Evolutionary conservation across 352 stramenopile species (phyloP).

Genomic region (Phytophthora colocasiae): DNA sequence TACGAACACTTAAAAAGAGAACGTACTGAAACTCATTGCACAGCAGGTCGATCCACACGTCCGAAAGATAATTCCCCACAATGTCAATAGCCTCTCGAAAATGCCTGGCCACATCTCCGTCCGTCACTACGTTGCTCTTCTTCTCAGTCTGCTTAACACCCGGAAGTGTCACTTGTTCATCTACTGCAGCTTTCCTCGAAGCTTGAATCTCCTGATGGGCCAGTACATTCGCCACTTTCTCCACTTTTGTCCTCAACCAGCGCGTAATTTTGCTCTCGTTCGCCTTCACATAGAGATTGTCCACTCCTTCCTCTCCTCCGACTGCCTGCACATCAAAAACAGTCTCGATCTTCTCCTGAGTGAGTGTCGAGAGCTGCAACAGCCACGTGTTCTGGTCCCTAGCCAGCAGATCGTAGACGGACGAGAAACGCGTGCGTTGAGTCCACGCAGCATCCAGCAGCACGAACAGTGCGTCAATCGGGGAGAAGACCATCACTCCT

Average conservation of each 20-base stretch:
- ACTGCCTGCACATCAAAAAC: slow-evolving; percentile 68
- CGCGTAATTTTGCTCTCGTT: slow-evolving; percentile 59
- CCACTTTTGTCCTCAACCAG: slow-evolving; percentile 67
- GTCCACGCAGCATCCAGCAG: slow-evolving; percentile 59
- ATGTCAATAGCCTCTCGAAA: slow-evolving; percentile 63
- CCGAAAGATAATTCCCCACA: slow-evolving; percentile 64
- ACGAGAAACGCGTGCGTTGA: slow-evolving; percentile 57
- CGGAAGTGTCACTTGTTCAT: slow-evolving; percentile 46
- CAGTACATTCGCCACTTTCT: slow-evolving; percentile 51
- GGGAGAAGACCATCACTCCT: slow-evolving; percentile 66
- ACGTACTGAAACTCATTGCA: slow-evolving; percentile 68
- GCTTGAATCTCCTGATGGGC: slow-evolving; percentile 40
- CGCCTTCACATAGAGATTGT: slow-evolving; percentile 63
- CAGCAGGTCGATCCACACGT: slow-evolving; percentile 50
- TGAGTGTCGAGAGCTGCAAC: slow-evolving; percentile 47
- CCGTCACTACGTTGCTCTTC: slow-evolving; percentile 3
- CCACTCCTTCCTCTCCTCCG: slow-evolving; percentile 46
- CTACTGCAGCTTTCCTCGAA: slow-evolving; percentile 33
- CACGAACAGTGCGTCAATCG: slow-evolving; percentile 78
- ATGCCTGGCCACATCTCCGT: slow-evolving; percentile 31
- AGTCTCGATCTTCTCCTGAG: slow-evolving; percentile 37
- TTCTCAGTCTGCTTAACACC: slow-evolving; percentile 16
- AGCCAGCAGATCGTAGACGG: slow-evolving; percentile 65
- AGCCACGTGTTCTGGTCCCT: slow-evolving; percentile 65
- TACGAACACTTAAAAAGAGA: neutral